Base-by-base conservation (phyloP, 192 early-diverging fungal species). In the Coemansia sp. region DNA sequence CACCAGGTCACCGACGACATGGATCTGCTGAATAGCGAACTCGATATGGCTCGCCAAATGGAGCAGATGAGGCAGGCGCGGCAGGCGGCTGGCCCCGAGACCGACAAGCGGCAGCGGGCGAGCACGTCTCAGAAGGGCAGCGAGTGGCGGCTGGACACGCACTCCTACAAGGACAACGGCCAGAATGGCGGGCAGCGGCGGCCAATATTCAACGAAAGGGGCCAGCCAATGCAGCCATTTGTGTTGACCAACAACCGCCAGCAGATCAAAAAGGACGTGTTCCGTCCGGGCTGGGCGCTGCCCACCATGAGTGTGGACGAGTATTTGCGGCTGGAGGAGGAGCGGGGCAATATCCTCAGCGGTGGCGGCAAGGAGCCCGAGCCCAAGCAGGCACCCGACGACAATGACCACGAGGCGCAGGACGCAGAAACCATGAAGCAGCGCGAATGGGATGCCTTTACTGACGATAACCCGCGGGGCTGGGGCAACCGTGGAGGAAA, bases 221-320 rank as follows among this genome's bases (percentile, higher is more conserved):
- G 65, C 0, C 58, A 76, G 47, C 84, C 85, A 0, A 69, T 90
- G 19, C 83, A 85, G 34, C 93, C 94, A 16, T 99, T 99, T 78
- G 76, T 90, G 17, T 82, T 99, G 27, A 90, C 87, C 1, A 87
- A 71, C 47, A 64, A 86, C 46, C 80, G 88, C 5, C 75, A 86
- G 49, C 74, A 77, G 30, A 76, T 95, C 37, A 77, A 77, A 39
- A 71, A 93, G 21, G 75, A 80, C 17, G 94, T 98, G 10, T 99
- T 93, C 56, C 39, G 85, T 16, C 90, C 88, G 1, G 82, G 87
- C 9, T 87, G 88, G 62, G 85, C 79, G 20, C 51, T 99, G 47
- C 96, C 96, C 6, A 96, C 94, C 5, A 97, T 99, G 94, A 79
- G 89, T 0, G 82, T 99, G 37, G 96, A 99, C 34, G 88, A 97